A percentile compares a stretch with the other conserved stretches of the same genome.
Evolutionary conservation across 2,329 filamentous ascomycete species (phyloP).

Genomic region (Xylaria sp.): DNA sequence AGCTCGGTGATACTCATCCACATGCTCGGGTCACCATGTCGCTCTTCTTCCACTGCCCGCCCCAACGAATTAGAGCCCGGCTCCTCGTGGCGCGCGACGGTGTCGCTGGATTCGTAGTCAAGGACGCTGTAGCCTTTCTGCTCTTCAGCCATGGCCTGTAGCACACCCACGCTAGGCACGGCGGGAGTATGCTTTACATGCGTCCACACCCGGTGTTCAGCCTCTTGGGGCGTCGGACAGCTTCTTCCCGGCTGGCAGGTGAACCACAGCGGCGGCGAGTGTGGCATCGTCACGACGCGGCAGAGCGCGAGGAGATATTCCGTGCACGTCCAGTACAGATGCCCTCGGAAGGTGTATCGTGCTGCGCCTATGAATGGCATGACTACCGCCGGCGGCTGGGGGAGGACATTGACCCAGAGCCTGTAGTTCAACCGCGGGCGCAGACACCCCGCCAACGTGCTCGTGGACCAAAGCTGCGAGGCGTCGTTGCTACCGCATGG

Average conservation of each 20-base stretch:
- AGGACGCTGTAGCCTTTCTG: conserved; percentile 32
- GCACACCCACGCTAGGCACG: conserved; percentile 28
- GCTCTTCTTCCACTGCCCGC: conserved; percentile 22
- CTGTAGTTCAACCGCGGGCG: conserved; percentile 30
- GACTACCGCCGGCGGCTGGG: conserved; percentile 29
- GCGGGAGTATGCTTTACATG: conserved; percentile 31
- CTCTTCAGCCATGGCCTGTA: conserved; percentile 34
- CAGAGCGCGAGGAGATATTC: conserved; percentile 34
- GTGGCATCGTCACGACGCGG: conserved; percentile 17
- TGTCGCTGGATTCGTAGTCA: conserved; percentile 29
- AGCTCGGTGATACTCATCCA: conserved; percentile 34
- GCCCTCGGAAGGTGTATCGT: conserved; percentile 35
- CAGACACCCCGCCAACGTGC: not conserved
- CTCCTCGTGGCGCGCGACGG: conserved; percentile 15
- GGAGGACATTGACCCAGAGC: conserved; percentile 33
- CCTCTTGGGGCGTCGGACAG: conserved; percentile 21
- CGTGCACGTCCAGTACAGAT: conserved; percentile 37
- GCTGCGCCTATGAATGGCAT: conserved; percentile 37
- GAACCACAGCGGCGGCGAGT: conserved; percentile 19
- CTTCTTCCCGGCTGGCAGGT: not conserved
- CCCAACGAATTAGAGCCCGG: conserved; percentile 14
- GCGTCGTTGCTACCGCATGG: no score
- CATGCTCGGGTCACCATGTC: conserved; percentile 20
- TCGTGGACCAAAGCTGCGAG: not conserved
- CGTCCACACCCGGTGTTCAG: conserved; percentile 10